Evolutionary conservation across 352 stramenopile species (phyloP).

Genomic region (Phytophthora pistaciae): DNA sequence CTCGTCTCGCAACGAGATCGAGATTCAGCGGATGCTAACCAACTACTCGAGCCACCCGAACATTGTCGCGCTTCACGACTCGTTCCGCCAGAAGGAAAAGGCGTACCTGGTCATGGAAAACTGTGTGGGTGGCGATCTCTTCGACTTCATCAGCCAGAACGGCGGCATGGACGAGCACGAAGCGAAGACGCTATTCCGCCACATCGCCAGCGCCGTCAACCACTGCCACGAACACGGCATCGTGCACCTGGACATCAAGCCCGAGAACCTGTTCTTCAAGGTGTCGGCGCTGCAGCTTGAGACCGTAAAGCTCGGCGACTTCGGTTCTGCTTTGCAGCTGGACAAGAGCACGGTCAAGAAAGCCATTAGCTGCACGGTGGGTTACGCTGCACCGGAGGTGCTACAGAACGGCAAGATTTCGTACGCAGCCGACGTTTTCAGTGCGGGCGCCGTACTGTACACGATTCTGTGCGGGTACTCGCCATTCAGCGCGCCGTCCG

Average conservation of each 20-base stretch:
- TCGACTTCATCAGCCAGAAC: slow-evolving; percentile 64
- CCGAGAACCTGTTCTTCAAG: slow-evolving; percentile 84
- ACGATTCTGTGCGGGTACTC: slow-evolving; percentile 72
- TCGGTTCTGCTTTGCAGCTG: slow-evolving; percentile 64
- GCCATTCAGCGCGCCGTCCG: slow-evolving; percentile 67
- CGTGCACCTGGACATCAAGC: slow-evolving; percentile 85
- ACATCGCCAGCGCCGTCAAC: slow-evolving; percentile 56
- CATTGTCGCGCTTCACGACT: slow-evolving; percentile 70
- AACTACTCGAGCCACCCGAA: slow-evolving; percentile 77
- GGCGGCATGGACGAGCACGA: slow-evolving; percentile 57
- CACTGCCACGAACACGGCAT: slow-evolving; percentile 70
- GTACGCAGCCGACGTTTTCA: slow-evolving; percentile 82
- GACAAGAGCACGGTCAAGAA: slow-evolving; percentile 48
- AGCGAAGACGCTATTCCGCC: slow-evolving; percentile 61
- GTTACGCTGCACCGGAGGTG: slow-evolving; percentile 80
- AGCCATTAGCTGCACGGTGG: slow-evolving; percentile 73
- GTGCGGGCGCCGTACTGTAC: slow-evolving; percentile 75
- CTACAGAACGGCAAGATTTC: slow-evolving; percentile 56
- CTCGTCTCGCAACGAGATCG: slow-evolving; percentile 68
- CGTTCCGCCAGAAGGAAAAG: slow-evolving; percentile 69
- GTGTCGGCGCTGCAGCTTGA: slow-evolving; percentile 50
- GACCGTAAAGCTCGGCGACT: slow-evolving; percentile 77
- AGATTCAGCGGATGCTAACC: slow-evolving; percentile 73
- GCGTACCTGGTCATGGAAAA: slow-evolving; percentile 75
- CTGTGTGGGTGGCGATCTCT: slow-evolving; percentile 70